Conservation (phyloP, 2,329 filamentous ascomycete genomes). For the Colletotrichum horii region DNA sequence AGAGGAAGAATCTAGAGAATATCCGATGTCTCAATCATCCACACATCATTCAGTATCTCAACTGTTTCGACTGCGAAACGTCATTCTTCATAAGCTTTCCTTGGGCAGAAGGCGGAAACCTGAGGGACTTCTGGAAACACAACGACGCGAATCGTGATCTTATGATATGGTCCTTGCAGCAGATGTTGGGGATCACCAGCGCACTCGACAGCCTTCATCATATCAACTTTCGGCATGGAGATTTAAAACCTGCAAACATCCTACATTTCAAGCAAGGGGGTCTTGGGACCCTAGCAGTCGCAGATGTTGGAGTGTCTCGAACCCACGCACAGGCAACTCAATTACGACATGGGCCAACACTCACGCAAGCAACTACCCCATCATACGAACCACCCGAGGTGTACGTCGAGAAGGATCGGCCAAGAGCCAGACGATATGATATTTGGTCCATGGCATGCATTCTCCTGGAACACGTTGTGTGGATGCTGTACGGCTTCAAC, state of each 20-base stretch:
- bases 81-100: not conserved
- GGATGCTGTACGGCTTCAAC: conserved; percentile 28
- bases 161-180: not conserved
- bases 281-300: not conserved
- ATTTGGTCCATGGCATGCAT: conserved; percentile 36
- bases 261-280: not conserved
- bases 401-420: not conserved
- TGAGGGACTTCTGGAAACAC: not conserved
- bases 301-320: not conserved
- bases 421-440: conserved; percentile 29
- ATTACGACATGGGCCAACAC: not conserved
- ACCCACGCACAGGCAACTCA: not conserved
- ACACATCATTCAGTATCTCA: not conserved
- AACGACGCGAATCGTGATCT: not conserved
- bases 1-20: not conserved
- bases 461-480: conserved; percentile 31
- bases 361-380: not conserved
- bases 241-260: conserved; percentile 6
- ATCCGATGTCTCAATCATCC: not conserved
- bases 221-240: not conserved
- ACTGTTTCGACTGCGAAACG: not conserved
- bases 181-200: not conserved
- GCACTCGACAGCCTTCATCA: not conserved
- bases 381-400: not conserved
- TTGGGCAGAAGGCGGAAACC: conserved; percentile 3